Conservation (phyloP, 1,284 basidiomycete genomes). For the Sporisorium scitamineum region DNA sequence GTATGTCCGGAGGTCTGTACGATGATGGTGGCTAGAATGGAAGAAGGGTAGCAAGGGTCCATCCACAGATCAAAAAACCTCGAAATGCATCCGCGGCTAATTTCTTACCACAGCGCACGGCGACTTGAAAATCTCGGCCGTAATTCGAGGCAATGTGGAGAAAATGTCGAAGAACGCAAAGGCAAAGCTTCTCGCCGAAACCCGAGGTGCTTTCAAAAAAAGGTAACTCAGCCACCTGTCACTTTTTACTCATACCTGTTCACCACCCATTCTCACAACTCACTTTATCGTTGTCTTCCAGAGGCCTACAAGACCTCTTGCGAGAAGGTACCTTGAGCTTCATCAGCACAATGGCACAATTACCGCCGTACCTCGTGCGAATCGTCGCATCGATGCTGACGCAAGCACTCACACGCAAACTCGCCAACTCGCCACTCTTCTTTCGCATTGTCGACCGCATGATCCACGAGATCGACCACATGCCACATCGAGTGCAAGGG, state of each 20-base stretch:
- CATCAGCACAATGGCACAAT: constrained; percentile 44
- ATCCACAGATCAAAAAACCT: background rate
- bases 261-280: background rate
- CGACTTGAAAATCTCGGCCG: constrained; percentile 13
- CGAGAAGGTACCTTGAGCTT: background rate
- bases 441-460: constrained; percentile 56
- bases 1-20: background rate
- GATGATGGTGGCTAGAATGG: background rate
- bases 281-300: background rate
- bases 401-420: constrained; percentile 51
- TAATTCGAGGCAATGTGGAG: constrained; percentile 16
- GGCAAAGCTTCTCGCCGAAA: constrained; percentile 19
- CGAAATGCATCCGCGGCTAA: too few species aligned
- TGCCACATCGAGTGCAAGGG: constrained; percentile 55
- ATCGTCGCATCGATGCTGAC: constrained; percentile 54
- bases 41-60: constrained; percentile 15
- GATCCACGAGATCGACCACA: constrained; percentile 62
- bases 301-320: too few species aligned
- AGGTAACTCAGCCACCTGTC: constrained; percentile 27
- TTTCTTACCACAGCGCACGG: background rate
- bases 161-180: background rate
- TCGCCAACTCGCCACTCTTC: constrained; percentile 56
- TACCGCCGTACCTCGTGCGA: constrained; percentile 55
- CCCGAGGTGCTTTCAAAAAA: constrained; percentile 11
- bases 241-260: background rate